Conservation (phyloP, 495 filamentous ascomycete genomes). For the Ascodesmis nigricans region DNA sequence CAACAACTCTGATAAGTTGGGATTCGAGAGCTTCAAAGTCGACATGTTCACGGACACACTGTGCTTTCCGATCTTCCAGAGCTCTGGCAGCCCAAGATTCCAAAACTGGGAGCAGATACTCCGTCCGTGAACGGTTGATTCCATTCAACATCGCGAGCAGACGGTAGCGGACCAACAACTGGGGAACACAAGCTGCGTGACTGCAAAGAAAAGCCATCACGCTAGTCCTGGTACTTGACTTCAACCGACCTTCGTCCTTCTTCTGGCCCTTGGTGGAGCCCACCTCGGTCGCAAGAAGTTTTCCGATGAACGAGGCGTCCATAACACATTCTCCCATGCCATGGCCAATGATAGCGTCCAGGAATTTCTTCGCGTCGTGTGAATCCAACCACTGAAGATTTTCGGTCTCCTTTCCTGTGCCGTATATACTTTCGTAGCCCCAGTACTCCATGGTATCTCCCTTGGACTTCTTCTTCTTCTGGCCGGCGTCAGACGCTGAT, state of each 20-base stretch:
- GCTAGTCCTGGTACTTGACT: constrained; percentile 39
- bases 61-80: constrained; percentile 23
- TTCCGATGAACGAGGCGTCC: constrained; percentile 41
- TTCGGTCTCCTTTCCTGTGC: constrained; percentile 27
- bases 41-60: constrained; percentile 38
- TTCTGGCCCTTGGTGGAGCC: constrained; percentile 11
- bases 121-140: constrained; percentile 42
- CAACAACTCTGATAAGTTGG: constrained; percentile 36
- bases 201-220: constrained; percentile 52
- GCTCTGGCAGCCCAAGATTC: constrained; percentile 33
- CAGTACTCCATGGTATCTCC: constrained; percentile 24
- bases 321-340: constrained; percentile 63
- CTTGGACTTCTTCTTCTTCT: constrained; percentile 24
- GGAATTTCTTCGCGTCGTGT: constrained; percentile 34
- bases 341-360: constrained; percentile 42
- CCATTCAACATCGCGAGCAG: constrained; percentile 50
- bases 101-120: constrained; percentile 46
- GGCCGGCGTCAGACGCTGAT: constrained; percentile 15
- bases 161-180: constrained; percentile 41
- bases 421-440: constrained; percentile 37
- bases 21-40: constrained; percentile 35
- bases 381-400: constrained; percentile 35
- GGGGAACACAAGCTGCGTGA: constrained; percentile 44
- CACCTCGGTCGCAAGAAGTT: constrained; percentile 25
- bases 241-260: constrained; percentile 32